Conservation (phyloP, 441 rosid genomes). For the Populus hybrid region DNA sequence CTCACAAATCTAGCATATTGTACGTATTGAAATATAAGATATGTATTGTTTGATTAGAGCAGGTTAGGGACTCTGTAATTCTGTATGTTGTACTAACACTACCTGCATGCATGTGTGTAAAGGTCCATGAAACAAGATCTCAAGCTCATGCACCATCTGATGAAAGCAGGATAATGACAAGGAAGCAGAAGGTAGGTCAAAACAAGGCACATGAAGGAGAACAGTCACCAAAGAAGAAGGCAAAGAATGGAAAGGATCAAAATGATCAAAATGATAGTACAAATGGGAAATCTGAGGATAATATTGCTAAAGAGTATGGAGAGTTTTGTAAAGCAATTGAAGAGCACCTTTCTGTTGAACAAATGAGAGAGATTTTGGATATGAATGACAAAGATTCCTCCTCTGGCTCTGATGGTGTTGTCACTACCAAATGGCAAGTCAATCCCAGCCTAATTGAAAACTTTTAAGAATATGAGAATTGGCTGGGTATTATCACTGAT, state of each 20-base stretch:
- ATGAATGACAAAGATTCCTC: conserved; percentile 58
- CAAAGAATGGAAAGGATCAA: conserved; percentile 37
- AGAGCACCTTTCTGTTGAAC: conserved; percentile 51
- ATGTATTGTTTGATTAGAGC: neutral
- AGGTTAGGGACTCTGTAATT: neutral
- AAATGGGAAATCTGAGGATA: conserved; percentile 30
- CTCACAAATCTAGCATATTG: neutral
- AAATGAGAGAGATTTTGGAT: conserved; percentile 58
- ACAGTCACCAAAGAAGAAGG: conserved; percentile 65
- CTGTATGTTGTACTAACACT: neutral
- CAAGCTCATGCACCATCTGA: conserved; percentile 46
- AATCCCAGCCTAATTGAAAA: neutral
- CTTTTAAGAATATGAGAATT: neutral
- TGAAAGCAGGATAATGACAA: conserved; percentile 60
- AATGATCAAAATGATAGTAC: conserved; percentile 14
- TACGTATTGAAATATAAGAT: neutral
- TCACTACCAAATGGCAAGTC: conserved; percentile 53
- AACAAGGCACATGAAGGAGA: conserved; percentile 50
- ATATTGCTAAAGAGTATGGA: conserved; percentile 37
- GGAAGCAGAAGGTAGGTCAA: conserved; percentile 75
- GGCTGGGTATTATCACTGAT: neutral
- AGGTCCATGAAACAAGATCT: conserved; percentile 80
- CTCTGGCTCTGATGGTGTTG: conserved; percentile 40
- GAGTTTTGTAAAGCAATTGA: conserved; percentile 47
- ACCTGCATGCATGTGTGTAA: neutral